Evolutionary conservation across 139 green algal species (phyloP).

Genomic region (Picochlorum sp.): DNA sequence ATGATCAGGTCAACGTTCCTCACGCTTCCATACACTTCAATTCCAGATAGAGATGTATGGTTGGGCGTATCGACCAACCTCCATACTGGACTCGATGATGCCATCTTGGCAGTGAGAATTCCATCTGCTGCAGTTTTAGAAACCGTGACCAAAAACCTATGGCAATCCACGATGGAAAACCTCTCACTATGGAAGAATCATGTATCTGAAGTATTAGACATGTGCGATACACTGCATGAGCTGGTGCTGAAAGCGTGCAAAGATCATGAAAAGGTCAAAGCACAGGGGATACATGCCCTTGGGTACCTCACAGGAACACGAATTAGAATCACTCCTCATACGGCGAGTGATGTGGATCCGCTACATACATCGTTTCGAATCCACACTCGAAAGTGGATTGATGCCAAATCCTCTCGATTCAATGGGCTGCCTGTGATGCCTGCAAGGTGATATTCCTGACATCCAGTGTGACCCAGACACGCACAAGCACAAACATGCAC

Average conservation of each 20-base stretch:
- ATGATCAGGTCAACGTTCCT: too few relatives aligned
- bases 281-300: neutral
- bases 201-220: neutral
- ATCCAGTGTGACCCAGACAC: neutral
- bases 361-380: neutral
- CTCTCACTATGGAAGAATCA: neutral
- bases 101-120: neutral
- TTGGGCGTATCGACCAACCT: neutral
- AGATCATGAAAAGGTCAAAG: conserved; percentile 5
- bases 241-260: neutral
- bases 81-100: neutral
- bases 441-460: neutral
- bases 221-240: neutral
- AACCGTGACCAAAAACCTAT: neutral
- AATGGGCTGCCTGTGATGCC: neutral
- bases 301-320: neutral
- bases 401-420: neutral
- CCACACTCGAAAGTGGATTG: neutral
- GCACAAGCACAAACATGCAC: too few relatives aligned
- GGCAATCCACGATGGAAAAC: neutral
- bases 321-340: neutral
- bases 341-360: neutral
- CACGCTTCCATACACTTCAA: too few relatives aligned
- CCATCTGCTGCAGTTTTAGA: neutral
- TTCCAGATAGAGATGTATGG: too few relatives aligned